phyloP scores from a whole-genome alignment of 306 rosid genomes.

The Chamaecrista fasciculata region DNA sequence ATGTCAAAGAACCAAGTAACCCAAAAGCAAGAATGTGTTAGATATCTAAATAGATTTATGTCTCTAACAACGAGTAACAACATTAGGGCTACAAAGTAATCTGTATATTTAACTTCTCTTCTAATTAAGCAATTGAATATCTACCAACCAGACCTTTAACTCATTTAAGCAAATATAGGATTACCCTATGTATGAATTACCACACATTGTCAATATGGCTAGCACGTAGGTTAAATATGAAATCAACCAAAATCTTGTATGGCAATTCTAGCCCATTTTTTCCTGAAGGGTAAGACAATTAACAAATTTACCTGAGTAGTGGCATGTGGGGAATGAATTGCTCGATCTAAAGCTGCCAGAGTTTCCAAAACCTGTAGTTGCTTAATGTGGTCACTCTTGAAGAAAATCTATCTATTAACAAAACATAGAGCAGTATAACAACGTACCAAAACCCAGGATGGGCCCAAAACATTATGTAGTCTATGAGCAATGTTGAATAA shows the following conservation, averaged over 20 bases:
- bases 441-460: slow-evolving; percentile 98
- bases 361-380: slow-evolving; percentile 87
- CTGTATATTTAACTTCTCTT: slow-evolving; percentile 2
- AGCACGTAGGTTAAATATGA: slow-evolving; percentile 17
- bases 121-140: slow-evolving; percentile 19
- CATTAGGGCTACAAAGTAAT: background rate
- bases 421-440: slow-evolving; percentile 19
- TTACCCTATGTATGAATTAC: background rate
- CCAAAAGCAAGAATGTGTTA: background rate
- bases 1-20: background rate
- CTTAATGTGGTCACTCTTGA: slow-evolving; percentile 21
- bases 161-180: slow-evolving; percentile 10
- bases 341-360: slow-evolving; percentile 91
- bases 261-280: slow-evolving; percentile 17
- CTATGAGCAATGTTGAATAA: slow-evolving; percentile 97
- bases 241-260: slow-evolving; percentile 14
- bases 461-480: slow-evolving; percentile 91
- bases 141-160: background rate
- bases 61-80: background rate
- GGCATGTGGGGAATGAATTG: slow-evolving; percentile 97
- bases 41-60: no score
- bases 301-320: slow-evolving; percentile 72
- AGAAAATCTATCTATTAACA: slow-evolving; percentile 1
- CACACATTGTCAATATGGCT: slow-evolving; percentile 7
- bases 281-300: background rate